Evolutionary conservation across 768 basidiomycete species (phyloP), one percentile per base, ranked within the genome.

Genomic region (Gloeopeniophorella convolvens): DNA sequence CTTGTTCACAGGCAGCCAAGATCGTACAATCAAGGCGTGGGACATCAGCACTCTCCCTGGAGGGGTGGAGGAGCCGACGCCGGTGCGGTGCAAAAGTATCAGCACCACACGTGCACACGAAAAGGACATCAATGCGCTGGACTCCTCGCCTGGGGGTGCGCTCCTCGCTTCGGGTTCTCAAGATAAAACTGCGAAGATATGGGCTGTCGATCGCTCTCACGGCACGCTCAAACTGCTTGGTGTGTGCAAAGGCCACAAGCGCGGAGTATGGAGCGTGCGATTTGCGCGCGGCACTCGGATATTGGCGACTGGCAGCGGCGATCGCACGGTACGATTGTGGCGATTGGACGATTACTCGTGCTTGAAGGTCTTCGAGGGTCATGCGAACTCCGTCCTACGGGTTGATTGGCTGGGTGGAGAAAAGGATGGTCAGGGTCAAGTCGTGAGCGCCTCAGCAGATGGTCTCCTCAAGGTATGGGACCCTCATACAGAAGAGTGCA

Each of bases 11-110:
- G 96, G 95, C 27, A 90, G 88, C 63, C 95, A 98, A 67, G 96
- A 99, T 65, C 81, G 90, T 35, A 98, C 96, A 3, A 88, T 97
- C 65, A 99, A 99, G 68, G 86, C 98, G 82, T 99, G 96, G 96
- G 92, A 98, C 66, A 64, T 98, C n/a, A 70, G 77, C 0, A 63
- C 69, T 12, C 67, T 84, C 3, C 67, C 75, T 1, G 42, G 69
- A n/a, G 55, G 57, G 31, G 58, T 46, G n/a, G 56, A 63, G 5
- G 60, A 57, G 23, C 60, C 53, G 20, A 64, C 71, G 36, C 55
- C 68, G 20, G 46, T 71, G 28, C 81, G 77, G 51, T 85, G 84
- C 63, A 80, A 77, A 62, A 90, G 90, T 55, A 71, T 98, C 28
- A 76, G 77, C 28, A 98, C 96, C 11, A 79, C 84, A 42, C 89